Percentiles rank a stretch among this genome's conserved stretches.
Evolutionary conservation across 192 early-diverging fungal genomes (phyloP).

Genomic region (Dissophora ornata): DNA sequence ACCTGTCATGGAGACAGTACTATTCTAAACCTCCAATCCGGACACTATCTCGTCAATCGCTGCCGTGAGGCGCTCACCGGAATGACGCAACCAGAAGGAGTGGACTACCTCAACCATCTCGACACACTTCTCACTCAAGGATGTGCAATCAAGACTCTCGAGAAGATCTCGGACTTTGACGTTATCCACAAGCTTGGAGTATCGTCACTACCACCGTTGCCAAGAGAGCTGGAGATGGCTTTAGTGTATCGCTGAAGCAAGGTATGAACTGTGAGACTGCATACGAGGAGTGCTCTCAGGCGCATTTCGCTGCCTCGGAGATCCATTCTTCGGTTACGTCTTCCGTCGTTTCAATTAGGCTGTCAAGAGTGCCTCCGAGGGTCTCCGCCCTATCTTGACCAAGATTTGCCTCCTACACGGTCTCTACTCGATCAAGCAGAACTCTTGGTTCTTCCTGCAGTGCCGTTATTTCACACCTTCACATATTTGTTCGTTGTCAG

Average conservation of each 20-base stretch:
- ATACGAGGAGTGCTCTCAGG: slow-evolving; percentile 84
- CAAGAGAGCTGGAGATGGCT: slow-evolving; percentile 82
- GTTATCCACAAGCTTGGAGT: slow-evolving; percentile 81
- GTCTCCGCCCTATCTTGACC: slow-evolving; percentile 67
- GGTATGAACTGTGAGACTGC: too few relatives aligned
- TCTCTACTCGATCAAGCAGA: slow-evolving; percentile 80
- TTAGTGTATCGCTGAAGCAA: slow-evolving; percentile 73
- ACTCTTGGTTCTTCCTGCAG: slow-evolving; percentile 86
- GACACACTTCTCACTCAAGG: slow-evolving; percentile 55
- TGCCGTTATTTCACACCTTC: slow-evolving; percentile 79
- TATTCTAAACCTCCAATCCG: slow-evolving; percentile 87
- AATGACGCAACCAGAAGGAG: slow-evolving; percentile 79
- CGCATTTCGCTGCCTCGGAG: slow-evolving; percentile 80
- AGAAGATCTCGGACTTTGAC: slow-evolving; percentile 63
- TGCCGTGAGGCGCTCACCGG: slow-evolving; percentile 75
- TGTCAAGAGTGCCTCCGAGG: slow-evolving; percentile 70
- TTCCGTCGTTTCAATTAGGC: slow-evolving; percentile 83
- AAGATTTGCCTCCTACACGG: slow-evolving; percentile 86
- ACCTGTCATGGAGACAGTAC: slow-evolving; percentile 93
- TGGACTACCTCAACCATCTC: slow-evolving; percentile 77
- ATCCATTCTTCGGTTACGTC: slow-evolving; percentile 83
- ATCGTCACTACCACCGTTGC: too few relatives aligned
- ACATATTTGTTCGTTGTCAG: slow-evolving; percentile 72
- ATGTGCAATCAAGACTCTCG: slow-evolving; percentile 60
- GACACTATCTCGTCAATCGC: slow-evolving; percentile 82